Evolutionary conservation across 73 alveolate genomes (phyloP).

Genomic region (Paramecium tetraurelia): DNA sequence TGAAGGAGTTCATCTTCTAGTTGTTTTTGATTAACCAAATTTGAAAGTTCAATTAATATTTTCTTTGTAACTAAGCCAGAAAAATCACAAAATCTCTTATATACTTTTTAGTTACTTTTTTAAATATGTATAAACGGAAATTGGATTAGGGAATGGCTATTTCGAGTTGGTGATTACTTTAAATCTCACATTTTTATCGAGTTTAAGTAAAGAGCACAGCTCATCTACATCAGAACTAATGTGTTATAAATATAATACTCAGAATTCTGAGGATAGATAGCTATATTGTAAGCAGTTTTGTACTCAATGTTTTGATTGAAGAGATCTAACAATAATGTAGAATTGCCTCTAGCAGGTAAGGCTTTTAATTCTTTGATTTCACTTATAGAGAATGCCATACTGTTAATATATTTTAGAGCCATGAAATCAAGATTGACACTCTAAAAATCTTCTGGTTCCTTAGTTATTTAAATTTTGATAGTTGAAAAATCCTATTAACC

Average conservation of each 20-base stretch:
- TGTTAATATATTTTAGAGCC: conserved; percentile 56
- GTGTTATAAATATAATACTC: conserved; percentile 46
- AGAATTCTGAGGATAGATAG: conserved; percentile 75
- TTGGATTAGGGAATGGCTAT: conserved; percentile 74
- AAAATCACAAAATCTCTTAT: conserved; percentile 66
- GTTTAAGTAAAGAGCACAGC: conserved; percentile 57
- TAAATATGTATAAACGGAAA: conserved; percentile 70
- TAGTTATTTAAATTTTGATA: background rate
- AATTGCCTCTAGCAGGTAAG: conserved; percentile 66
- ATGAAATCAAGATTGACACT: background rate
- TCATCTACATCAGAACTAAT: conserved; percentile 54
- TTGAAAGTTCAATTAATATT: conserved; percentile 53
- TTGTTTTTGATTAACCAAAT: conserved; percentile 42
- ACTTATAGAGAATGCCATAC: conserved; percentile 37
- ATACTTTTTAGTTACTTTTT: background rate
- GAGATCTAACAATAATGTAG: conserved; percentile 56
- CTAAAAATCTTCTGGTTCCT: background rate
- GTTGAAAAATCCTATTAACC: background rate
- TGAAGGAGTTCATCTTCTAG: conserved; percentile 48
- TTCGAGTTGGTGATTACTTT: conserved; percentile 34
- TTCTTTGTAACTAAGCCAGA: conserved; percentile 70
- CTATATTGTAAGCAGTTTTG: conserved; percentile 72
- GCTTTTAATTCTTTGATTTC: conserved; percentile 73
- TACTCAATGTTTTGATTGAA: conserved; percentile 46
- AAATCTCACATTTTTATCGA: conserved; percentile 58